Conservation (phyloP, 768 basidiomycete species). For the Auricularia heimuer region DNA sequence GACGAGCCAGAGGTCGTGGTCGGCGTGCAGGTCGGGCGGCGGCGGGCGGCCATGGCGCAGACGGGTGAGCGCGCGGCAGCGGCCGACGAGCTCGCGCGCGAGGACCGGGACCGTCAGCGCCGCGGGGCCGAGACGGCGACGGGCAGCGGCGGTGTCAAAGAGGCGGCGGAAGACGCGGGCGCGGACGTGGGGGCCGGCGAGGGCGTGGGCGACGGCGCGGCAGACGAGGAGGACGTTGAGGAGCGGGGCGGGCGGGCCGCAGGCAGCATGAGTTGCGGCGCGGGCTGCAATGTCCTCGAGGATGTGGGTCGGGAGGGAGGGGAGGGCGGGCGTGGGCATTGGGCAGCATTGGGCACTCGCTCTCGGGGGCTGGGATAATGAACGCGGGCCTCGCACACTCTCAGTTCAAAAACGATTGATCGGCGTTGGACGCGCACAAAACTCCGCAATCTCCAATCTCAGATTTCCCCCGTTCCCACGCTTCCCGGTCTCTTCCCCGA, state of each 20-base stretch:
- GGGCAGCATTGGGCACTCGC: neutral
- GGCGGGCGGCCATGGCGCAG: slow-evolving; percentile 29
- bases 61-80: slow-evolving; percentile 40
- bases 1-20: slow-evolving; percentile 45
- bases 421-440: no score
- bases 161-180: slow-evolving; percentile 41
- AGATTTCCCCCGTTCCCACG: no score
- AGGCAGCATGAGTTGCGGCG: slow-evolving; percentile 25
- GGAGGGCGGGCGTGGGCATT: neutral
- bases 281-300: slow-evolving; percentile 45
- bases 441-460: no score
- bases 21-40: slow-evolving; percentile 14
- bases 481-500: no score
- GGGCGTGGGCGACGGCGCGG: slow-evolving; percentile 32
- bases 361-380: neutral
- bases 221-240: slow-evolving; percentile 36
- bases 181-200: slow-evolving; percentile 46
- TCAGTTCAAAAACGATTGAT: no score
- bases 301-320: slow-evolving; percentile 41
- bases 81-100: slow-evolving; percentile 37
- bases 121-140: slow-evolving; percentile 25
- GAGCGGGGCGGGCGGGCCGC: slow-evolving; percentile 28
- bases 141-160: slow-evolving; percentile 33
- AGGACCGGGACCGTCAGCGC: slow-evolving; percentile 36
- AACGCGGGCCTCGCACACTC: neutral